Conservation (phyloP, 2,329 filamentous ascomycete genomes). For the Elsinoe perseae region DNA sequence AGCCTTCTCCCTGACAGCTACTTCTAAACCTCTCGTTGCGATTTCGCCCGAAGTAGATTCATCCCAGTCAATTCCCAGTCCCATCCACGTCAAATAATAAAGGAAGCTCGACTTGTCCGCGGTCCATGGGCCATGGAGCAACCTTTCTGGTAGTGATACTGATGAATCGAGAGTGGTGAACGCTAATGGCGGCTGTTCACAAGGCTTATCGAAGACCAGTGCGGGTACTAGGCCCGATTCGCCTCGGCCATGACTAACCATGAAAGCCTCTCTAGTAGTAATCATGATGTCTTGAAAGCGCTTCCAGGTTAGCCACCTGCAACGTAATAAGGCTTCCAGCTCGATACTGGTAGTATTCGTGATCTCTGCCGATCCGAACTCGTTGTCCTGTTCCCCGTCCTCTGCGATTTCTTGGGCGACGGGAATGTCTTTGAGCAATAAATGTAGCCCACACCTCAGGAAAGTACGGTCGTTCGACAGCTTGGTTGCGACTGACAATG, state of each 20-base stretch:
- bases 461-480: slow-evolving; percentile 28
- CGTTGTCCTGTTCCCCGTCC: not conserved
- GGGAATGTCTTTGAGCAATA: slow-evolving; percentile 7
- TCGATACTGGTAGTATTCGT: slow-evolving; percentile 16
- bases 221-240: not conserved
- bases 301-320: slow-evolving; percentile 30
- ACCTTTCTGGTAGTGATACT: slow-evolving; percentile 17
- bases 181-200: slow-evolving; percentile 20
- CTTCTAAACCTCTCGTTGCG: slow-evolving; percentile 24
- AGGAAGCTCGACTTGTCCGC: slow-evolving; percentile 22
- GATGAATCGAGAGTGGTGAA: slow-evolving; percentile 18
- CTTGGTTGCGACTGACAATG: slow-evolving; percentile 23
- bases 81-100: slow-evolving; percentile 16
- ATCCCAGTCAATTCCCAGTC: slow-evolving; percentile 15
- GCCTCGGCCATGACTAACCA: not conserved
- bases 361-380: no score
- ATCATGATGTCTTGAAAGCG: slow-evolving; percentile 27
- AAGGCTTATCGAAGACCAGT: slow-evolving; percentile 16
- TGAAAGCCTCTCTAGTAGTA: not conserved
- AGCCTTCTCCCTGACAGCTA: slow-evolving; percentile 24
- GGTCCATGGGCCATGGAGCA: slow-evolving; percentile 25
- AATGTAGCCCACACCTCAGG: slow-evolving; percentile 21
- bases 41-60: slow-evolving; percentile 22
- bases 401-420: slow-evolving; percentile 20
- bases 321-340: slow-evolving; percentile 26